Percentiles rank a stretch among this genome's conserved stretches.
These are phyloP conservation scores for Penicillium sp. DNA, from an alignment of 2,329 filamentous ascomycete genomes.

Conservation along the genomic window DNA sequence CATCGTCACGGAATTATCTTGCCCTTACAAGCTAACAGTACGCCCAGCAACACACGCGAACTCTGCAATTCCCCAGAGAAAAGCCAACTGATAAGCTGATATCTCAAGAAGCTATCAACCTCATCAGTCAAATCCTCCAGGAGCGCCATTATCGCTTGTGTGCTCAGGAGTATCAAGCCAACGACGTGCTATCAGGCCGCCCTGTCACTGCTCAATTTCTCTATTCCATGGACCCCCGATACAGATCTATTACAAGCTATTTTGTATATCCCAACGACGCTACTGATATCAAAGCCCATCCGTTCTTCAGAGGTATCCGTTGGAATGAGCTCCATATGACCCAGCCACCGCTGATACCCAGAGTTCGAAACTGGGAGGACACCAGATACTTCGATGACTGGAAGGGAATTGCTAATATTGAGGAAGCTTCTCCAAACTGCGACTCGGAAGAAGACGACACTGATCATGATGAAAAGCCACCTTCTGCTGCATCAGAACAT, in stretches of 20 bases:
- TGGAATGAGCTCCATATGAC: constrained; percentile 75
- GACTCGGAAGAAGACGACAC: constrained; percentile 12
- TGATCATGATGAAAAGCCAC: not conserved
- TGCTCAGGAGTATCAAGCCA: constrained; percentile 69
- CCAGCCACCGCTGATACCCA: constrained; percentile 76
- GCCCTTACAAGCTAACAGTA: constrained; percentile 17
- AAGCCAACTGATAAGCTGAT: constrained; percentile 57
- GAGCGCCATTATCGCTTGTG: constrained; percentile 76
- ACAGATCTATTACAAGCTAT: constrained; percentile 49
- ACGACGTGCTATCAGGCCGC: constrained; percentile 52
- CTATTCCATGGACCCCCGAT: constrained; percentile 31
- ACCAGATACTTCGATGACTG: constrained; percentile 86
- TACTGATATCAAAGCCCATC: constrained; percentile 83
- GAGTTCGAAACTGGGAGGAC: constrained; percentile 66
- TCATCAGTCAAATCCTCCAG: constrained; percentile 71
- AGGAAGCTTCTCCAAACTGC: constrained; percentile 23
- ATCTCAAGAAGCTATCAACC: constrained; percentile 70
- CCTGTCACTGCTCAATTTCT: constrained; percentile 32
- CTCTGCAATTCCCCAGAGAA: constrained; percentile 67
- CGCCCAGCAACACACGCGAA: constrained; percentile 66
- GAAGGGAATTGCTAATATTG: constrained; percentile 65
- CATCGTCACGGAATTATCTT: not conserved
- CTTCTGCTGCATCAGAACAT: not conserved
- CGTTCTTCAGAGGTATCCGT: constrained; percentile 76
- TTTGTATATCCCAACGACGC: constrained; percentile 83